Evolutionary conservation across 441 rosid species (phyloP).

Genomic region (Populus tomentosa): DNA sequence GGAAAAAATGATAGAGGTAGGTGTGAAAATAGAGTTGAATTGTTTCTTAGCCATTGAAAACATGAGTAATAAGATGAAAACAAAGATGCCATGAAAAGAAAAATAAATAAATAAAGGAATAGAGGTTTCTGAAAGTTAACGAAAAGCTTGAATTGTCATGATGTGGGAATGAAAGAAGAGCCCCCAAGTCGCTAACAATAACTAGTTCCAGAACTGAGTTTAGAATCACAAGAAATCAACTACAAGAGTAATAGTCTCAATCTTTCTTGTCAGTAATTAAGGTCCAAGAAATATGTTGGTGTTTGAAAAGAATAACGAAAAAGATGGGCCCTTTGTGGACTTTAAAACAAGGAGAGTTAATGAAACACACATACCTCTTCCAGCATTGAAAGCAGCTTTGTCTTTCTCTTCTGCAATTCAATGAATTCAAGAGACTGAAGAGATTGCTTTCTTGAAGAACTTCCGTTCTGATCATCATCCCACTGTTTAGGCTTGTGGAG

Average conservation of each 20-base stretch:
- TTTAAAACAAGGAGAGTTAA: constrained; percentile 14
- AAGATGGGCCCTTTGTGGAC: constrained; percentile 27
- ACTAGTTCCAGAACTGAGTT: constrained; percentile 44
- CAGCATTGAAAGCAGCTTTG: constrained; percentile 83
- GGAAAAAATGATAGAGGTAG: constrained; percentile 1
- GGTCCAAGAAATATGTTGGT: constrained; percentile 19
- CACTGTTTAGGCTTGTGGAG: constrained; percentile 31
- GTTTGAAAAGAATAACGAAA: constrained; percentile 14
- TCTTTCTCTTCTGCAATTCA: constrained; percentile 85
- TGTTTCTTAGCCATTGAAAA: background rate
- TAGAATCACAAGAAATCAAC: constrained; percentile 20
- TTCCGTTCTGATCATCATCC: constrained; percentile 47
- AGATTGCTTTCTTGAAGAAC: constrained; percentile 60
- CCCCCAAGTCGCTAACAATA: constrained; percentile 62
- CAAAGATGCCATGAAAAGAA: constrained; percentile 23
- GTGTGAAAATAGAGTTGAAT: constrained; percentile 9
- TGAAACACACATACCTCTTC: constrained; percentile 62
- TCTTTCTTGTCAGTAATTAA: constrained; percentile 18
- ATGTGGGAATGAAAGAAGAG: constrained; percentile 55
- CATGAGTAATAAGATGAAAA: constrained; percentile 11
- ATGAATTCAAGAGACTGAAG: constrained; percentile 75
- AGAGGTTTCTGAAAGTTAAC: constrained; percentile 43
- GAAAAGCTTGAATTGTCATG: constrained; percentile 39
- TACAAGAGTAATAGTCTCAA: constrained; percentile 17
- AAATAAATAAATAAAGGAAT: constrained; percentile 23